Evolutionary conservation across 148 eudicot species (phyloP).

Genomic region (Cornus controversa): DNA sequence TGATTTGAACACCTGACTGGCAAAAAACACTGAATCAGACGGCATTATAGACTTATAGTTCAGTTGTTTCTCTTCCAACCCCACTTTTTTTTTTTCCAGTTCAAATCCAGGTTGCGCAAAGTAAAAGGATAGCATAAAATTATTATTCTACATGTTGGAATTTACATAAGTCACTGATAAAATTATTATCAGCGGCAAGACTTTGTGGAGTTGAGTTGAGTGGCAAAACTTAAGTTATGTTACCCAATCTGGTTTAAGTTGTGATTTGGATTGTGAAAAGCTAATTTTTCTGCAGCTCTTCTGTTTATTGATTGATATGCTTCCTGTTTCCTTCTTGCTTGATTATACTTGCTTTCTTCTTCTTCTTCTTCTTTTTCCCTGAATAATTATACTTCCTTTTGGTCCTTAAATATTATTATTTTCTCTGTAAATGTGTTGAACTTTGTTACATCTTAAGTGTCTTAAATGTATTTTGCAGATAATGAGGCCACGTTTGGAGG

Average conservation of each 20-base stretch:
- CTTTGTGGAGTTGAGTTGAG: too few species aligned
- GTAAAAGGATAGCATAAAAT: too few species aligned
- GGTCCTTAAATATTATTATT: not conserved
- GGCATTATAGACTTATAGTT: too few species aligned
- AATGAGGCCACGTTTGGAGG: constrained; percentile 78
- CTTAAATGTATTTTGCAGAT: constrained; percentile 45
- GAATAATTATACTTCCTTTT: not conserved
- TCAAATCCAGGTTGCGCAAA: too few species aligned
- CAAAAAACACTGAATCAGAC: too few species aligned
- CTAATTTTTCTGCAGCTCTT: not conserved
- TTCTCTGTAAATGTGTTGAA: not conserved
- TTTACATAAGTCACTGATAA: too few species aligned
- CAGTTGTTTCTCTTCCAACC: too few species aligned
- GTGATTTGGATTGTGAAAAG: not conserved
- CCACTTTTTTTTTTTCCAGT: too few species aligned
- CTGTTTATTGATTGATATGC: not conserved
- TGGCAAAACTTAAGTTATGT: too few species aligned
- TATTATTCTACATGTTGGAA: too few species aligned
- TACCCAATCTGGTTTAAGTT: not conserved
- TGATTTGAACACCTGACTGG: too few species aligned
- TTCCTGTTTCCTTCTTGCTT: not conserved
- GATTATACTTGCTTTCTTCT: not conserved
- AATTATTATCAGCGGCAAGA: too few species aligned
- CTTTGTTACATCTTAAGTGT: not conserved
- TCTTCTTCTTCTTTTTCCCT: not conserved